phyloP scores from a whole-genome alignment of 2,329 filamentous ascomycete species.

The Cladophialophora yegresii region DNA sequence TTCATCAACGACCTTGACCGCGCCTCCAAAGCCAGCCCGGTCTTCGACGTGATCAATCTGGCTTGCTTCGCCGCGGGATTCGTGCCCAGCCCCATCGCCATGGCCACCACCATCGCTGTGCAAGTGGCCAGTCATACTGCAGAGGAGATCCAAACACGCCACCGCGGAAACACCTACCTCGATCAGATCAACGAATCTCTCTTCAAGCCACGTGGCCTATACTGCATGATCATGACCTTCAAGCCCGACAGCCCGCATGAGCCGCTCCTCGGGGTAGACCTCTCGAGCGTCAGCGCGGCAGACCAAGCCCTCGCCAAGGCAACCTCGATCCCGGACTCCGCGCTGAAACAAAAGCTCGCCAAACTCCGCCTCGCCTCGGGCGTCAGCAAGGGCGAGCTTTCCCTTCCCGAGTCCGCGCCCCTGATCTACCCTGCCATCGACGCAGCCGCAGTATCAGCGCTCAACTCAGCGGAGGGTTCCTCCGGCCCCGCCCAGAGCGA shows the following conservation, averaged over 20 bases:
- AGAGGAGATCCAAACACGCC: conserved; percentile 33
- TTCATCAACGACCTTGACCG: conserved; percentile 53
- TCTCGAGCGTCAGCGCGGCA: conserved; percentile 34
- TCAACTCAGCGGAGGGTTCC: conserved; percentile 1
- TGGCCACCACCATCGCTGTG: conserved; percentile 30
- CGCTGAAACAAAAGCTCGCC: conserved; percentile 22
- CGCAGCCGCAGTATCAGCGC: conserved; percentile 14
- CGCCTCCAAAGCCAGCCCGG: conserved; percentile 28
- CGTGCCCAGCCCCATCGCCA: conserved; percentile 32
- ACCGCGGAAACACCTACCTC: conserved; percentile 56
- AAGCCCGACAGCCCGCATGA: conserved; percentile 45
- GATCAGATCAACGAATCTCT: conserved; percentile 58
- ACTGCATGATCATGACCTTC: conserved; percentile 58
- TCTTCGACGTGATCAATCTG: conserved; percentile 35
- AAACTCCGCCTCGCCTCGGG: conserved; percentile 30
- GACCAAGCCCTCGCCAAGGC: conserved; percentile 40
- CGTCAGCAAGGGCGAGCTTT: conserved; percentile 43
- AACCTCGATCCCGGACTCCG: conserved; percentile 32
- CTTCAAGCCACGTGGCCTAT: conserved; percentile 60
- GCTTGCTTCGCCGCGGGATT: conserved; percentile 30
- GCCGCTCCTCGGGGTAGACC: conserved; percentile 33
- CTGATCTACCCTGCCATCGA: conserved; percentile 51
- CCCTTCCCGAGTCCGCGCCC: conserved; percentile 50
- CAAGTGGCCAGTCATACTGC: conserved; percentile 24
- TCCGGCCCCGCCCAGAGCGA: not conserved